Conservation (phyloP, 345 rosid species). For the Sonneratia alba region DNA sequence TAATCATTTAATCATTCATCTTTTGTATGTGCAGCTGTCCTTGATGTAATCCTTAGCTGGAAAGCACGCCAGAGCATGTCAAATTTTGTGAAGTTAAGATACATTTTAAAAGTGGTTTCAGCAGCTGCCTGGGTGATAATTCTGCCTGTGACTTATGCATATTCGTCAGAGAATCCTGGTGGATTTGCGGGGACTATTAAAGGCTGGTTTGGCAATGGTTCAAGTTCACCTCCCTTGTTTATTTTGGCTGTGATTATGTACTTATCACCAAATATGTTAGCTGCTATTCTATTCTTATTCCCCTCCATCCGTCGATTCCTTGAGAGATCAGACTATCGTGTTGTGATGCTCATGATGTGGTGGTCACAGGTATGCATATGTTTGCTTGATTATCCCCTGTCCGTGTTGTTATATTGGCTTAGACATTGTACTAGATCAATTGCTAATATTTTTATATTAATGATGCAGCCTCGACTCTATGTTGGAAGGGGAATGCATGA, state of each 20-base stretch:
- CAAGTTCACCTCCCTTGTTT: constrained; percentile 68
- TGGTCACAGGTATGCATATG: constrained; percentile 80
- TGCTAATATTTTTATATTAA: not conserved
- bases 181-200: constrained; percentile 89
- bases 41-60: constrained; percentile 88
- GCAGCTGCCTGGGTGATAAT: constrained; percentile 95
- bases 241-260: constrained; percentile 76
- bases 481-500: constrained; percentile 99
- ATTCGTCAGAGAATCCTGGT: constrained; percentile 79
- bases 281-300: constrained; percentile 76
- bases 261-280: constrained; percentile 88
- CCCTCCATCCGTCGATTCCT: constrained; percentile 89
- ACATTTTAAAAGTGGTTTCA: constrained; percentile 79
- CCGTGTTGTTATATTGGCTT: not conserved
- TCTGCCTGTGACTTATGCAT: constrained; percentile 92
- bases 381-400: not conserved
- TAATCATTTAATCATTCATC: not conserved
- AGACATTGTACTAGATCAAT: not conserved
- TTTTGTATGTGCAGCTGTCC: constrained; percentile 54
- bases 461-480: constrained; percentile 89
- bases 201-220: constrained; percentile 80
- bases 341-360: constrained; percentile 99
- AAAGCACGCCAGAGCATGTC: constrained; percentile 88
- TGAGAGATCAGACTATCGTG: constrained; percentile 77
- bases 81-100: constrained; percentile 85